Percentiles rank a stretch among this genome's conserved stretches.
phyloP scores from a whole-genome alignment of 1,284 basidiomycete genomes.

The Ceratobasidium theobromae region DNA sequence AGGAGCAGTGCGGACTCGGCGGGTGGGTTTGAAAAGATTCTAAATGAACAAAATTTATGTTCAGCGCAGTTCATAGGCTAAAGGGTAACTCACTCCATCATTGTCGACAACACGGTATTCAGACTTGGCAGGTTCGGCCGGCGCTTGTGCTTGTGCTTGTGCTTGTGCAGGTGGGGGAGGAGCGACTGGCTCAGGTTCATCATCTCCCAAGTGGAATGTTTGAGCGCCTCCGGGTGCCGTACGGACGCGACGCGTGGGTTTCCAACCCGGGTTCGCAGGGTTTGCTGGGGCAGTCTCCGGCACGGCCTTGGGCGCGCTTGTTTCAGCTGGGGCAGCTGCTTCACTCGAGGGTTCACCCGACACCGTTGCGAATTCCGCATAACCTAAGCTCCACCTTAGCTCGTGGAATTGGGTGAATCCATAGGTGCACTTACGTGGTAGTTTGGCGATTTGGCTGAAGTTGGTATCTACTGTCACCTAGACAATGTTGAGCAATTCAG shows the following conservation, averaged over 20 bases:
- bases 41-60: too few relatives aligned
- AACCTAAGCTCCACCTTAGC: conserved; percentile 13
- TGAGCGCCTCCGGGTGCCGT: conserved; percentile 19
- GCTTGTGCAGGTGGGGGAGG: neutral
- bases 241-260: conserved; percentile 24
- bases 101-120: conserved; percentile 22
- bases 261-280: conserved; percentile 10
- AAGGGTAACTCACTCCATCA: conserved; percentile 15
- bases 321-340: neutral
- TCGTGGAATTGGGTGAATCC: neutral
- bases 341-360: conserved; percentile 9
- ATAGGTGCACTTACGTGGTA: conserved; percentile 32
- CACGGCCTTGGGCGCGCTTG: neutral
- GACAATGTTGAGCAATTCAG: neutral
- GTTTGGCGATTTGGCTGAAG: conserved; percentile 33
- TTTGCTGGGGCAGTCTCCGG: neutral
- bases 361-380: conserved; percentile 33
- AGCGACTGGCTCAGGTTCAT: neutral
- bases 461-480: conserved; percentile 36
- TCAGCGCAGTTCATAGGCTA: too few relatives aligned
- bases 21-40: conserved; percentile 35
- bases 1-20: conserved; percentile 33
- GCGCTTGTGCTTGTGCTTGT: too few relatives aligned
- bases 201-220: conserved; percentile 18
- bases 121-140: neutral